phyloP scores from a whole-genome alignment of 352 stramenopile species.

The Phytophthora citricola region DNA sequence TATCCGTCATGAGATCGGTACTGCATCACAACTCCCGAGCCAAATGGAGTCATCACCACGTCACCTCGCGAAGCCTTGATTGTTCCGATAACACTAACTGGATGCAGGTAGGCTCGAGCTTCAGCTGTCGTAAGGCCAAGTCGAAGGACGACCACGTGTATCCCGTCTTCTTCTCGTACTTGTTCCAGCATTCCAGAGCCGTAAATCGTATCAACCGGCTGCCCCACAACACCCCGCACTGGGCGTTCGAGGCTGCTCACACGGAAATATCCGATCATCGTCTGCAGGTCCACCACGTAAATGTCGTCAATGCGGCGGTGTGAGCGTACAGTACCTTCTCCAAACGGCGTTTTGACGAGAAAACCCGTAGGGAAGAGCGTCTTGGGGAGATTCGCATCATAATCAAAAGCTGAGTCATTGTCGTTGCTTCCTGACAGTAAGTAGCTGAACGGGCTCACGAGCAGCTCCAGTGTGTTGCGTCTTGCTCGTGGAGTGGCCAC shows the following conservation, averaged over 20 bases:
- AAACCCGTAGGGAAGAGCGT: constrained; percentile 52
- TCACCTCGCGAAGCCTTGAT: constrained; percentile 81
- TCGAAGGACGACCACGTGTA: constrained; percentile 76
- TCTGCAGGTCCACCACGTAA: constrained; percentile 60
- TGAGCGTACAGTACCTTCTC: constrained; percentile 58
- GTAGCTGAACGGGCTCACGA: constrained; percentile 79
- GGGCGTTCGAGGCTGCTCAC: constrained; percentile 38
- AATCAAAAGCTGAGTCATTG: neutral
- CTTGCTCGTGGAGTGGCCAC: constrained; percentile 30
- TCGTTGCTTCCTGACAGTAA: constrained; percentile 35
- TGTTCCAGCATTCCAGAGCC: constrained; percentile 70
- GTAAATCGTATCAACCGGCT: constrained; percentile 71
- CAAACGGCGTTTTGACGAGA: constrained; percentile 72
- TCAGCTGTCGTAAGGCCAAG: constrained; percentile 57
- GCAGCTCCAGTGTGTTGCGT: constrained; percentile 75
- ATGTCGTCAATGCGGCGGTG: constrained; percentile 58
- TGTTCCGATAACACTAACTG: constrained; percentile 49
- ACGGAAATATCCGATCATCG: constrained; percentile 60
- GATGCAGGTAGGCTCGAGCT: constrained; percentile 72
- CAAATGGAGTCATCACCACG: constrained; percentile 81
- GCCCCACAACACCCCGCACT: constrained; percentile 62
- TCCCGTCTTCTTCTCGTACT: constrained; percentile 65
- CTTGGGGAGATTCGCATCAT: constrained; percentile 26
- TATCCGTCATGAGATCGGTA: constrained; percentile 68
- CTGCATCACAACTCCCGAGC: constrained; percentile 71